phyloP scores from a whole-genome alignment of 2,329 filamentous ascomycete species.

The Fusarium torreyae region DNA sequence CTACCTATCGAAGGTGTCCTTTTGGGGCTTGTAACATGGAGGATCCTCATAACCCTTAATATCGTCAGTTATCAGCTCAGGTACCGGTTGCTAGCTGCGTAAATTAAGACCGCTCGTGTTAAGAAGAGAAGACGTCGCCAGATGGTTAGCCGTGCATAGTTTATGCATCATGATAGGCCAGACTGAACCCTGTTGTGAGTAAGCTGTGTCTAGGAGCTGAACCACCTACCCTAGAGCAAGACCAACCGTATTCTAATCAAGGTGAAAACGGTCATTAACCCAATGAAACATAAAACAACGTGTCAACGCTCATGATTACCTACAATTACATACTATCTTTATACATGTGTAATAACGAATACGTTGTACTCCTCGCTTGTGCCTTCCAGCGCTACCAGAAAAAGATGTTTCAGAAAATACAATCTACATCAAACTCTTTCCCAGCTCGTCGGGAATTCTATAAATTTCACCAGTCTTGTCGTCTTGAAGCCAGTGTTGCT shows the following conservation, averaged over 20 bases:
- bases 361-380: constrained; percentile 17
- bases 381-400: neutral
- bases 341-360: neutral
- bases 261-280: neutral
- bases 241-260: neutral
- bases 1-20: constrained; percentile 43
- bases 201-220: constrained; percentile 3
- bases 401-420: neutral
- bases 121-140: constrained; percentile 3
- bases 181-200: constrained; percentile 13
- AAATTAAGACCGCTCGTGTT: neutral
- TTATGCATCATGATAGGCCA: constrained; percentile 23
- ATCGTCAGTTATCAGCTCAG: constrained; percentile 19
- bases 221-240: constrained; percentile 10
- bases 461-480: constrained; percentile 49
- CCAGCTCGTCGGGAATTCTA: constrained; percentile 44
- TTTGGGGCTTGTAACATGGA: constrained; percentile 23
- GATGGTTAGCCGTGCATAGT: neutral
- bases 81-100: neutral
- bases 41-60: constrained; percentile 42
- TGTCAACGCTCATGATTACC: neutral
- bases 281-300: neutral
- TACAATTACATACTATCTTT: neutral
- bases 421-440: constrained; percentile 30
- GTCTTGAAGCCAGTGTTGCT: constrained; percentile 43